These are phyloP conservation scores for Tephrocybe sp. DNA, from an alignment of 768 basidiomycete genomes.

Conservation along the genomic window DNA sequence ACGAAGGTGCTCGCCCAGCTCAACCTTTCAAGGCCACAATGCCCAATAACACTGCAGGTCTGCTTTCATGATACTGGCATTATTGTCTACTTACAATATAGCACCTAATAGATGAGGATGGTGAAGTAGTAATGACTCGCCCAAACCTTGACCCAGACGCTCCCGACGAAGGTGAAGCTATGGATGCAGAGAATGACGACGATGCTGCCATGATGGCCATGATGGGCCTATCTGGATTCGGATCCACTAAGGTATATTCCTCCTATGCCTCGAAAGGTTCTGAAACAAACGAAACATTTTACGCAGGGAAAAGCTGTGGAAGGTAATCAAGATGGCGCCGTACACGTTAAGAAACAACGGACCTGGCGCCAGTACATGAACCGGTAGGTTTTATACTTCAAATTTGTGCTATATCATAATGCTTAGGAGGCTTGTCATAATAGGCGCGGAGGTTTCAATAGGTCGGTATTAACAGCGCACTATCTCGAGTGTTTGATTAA, in stretches of 20 bases:
- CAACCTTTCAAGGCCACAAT: constrained; percentile 8
- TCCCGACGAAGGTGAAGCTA: constrained; percentile 43
- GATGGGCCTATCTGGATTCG: constrained; percentile 91
- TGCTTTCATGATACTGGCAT: background rate
- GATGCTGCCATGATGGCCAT: constrained; percentile 82
- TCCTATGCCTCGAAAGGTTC: background rate
- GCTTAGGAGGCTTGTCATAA: constrained; percentile 11
- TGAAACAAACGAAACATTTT: background rate
- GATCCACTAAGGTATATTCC: constrained; percentile 74
- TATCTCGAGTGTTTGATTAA: constrained; percentile 11
- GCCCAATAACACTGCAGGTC: constrained; percentile 10
- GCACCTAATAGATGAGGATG: background rate
- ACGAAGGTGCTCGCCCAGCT: constrained; percentile 14
- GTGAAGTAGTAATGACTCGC: constrained; percentile 15
- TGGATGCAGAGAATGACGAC: constrained; percentile 59
- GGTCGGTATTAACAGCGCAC: constrained; percentile 34
- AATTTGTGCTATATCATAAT: background rate
- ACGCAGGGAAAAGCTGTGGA: constrained; percentile 72
- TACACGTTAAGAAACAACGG: constrained; percentile 72
- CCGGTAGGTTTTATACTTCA: constrained; percentile 51
- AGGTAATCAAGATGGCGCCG: constrained; percentile 76
- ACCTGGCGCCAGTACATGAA: constrained; percentile 99
- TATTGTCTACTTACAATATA: background rate
- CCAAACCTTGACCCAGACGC: constrained; percentile 41
- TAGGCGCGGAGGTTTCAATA: constrained; percentile 85